Conservation (phyloP, 495 filamentous ascomycete genomes). For the Xylaria sp. region DNA sequence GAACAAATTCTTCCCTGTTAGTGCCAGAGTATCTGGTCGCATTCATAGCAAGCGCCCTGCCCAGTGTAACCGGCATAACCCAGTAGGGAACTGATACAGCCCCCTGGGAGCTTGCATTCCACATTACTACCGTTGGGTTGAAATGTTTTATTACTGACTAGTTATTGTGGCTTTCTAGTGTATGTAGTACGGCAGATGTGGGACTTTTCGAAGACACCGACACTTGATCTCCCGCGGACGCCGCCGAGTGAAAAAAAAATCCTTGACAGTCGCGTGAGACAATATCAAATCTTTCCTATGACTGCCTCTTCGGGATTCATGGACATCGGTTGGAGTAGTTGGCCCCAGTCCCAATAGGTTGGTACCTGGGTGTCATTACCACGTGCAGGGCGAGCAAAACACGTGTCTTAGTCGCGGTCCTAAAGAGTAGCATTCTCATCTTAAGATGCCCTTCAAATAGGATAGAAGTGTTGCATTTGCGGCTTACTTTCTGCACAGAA, state of each 20-base stretch:
- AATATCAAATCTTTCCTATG: conserved; percentile 9
- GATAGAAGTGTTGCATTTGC: not conserved
- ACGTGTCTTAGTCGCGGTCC: not conserved
- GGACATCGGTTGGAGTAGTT: not conserved
- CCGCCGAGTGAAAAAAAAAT: not conserved
- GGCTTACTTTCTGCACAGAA: not conserved
- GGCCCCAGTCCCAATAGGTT: not conserved
- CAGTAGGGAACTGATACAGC: not conserved
- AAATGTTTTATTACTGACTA: not conserved
- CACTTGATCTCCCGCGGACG: not conserved
- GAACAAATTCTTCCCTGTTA: not conserved
- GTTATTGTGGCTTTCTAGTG: not conserved
- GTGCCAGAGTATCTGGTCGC: not conserved
- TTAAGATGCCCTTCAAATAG: not conserved
- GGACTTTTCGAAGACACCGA: conserved; percentile 2
- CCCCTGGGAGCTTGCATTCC: not conserved
- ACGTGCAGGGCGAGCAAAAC: conserved; percentile 10
- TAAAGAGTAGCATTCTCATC: conserved; percentile 4
- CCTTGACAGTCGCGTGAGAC: not conserved
- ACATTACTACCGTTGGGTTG: not conserved
- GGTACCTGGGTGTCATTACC: conserved; percentile 10
- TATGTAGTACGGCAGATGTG: not conserved
- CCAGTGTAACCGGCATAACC: not conserved
- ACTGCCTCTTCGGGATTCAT: not conserved
- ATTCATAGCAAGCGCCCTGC: not conserved